phyloP scores from a whole-genome alignment of 495 filamentous ascomycete species.

The Hypoxylon lienhwacheense region DNA sequence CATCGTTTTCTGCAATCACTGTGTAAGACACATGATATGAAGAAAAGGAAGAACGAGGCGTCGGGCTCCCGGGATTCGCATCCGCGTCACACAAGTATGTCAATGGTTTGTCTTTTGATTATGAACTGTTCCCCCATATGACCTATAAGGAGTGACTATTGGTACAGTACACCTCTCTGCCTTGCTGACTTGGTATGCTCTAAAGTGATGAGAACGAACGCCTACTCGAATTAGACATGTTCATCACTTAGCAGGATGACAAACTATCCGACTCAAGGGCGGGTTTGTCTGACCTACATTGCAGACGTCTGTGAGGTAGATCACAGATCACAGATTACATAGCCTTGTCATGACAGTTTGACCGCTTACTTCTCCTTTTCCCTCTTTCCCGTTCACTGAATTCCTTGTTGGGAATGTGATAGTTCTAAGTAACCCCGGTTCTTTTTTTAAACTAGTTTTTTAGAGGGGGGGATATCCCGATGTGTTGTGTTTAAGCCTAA shows the following conservation, averaged over 20 bases:
- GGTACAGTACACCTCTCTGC: constrained; percentile 4
- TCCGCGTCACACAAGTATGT: constrained; percentile 22
- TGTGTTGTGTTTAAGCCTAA: constrained; percentile 11
- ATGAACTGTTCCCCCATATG: neutral
- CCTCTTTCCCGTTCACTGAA: neutral
- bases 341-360: constrained; percentile 9
- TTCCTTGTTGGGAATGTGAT: constrained; percentile 6
- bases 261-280: constrained; percentile 2
- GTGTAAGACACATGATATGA: constrained; percentile 9
- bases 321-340: constrained; percentile 18
- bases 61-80: constrained; percentile 24
- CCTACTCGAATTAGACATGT: neutral
- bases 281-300: neutral
- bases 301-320: constrained; percentile 2
- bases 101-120: constrained; percentile 7
- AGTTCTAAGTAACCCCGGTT: constrained; percentile 1
- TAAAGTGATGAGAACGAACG: neutral
- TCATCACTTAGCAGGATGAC: constrained; percentile 3
- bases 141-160: neutral
- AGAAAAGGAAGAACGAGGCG: constrained; percentile 2
- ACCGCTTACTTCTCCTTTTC: constrained; percentile 9
- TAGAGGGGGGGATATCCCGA: constrained; percentile 12
- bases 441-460: too few species aligned
- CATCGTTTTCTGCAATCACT: constrained; percentile 11
- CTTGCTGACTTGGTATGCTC: constrained; percentile 4